Evolutionary conservation across 495 filamentous ascomycete species (phyloP).

Genomic region (Penicillium antarcticum): DNA sequence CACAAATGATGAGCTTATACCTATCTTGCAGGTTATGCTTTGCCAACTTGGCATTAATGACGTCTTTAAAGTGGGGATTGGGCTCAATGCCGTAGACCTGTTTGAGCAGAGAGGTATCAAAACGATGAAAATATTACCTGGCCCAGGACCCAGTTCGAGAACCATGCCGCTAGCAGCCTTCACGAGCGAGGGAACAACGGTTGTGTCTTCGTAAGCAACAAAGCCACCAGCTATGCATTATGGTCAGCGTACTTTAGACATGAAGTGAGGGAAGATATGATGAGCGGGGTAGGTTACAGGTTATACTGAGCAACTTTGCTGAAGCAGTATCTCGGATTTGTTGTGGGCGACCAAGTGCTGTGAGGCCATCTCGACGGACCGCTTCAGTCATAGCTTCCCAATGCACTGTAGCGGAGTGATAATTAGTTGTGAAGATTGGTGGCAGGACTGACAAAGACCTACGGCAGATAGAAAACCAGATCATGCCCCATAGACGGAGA

Average conservation of each 20-base stretch:
- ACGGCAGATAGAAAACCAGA: constrained; percentile 22
- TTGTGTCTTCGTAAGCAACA: constrained; percentile 39
- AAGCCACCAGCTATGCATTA: constrained; percentile 18
- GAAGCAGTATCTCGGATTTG: constrained; percentile 19
- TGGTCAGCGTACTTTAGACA: constrained; percentile 2
- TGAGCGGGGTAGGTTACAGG: constrained; percentile 8
- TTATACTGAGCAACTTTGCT: constrained; percentile 18
- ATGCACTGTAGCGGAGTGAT: constrained; percentile 13
- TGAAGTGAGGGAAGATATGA: neutral
- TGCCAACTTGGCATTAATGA: constrained; percentile 19
- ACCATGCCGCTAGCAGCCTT: constrained; percentile 32
- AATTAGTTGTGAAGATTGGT: neutral
- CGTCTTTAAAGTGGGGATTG: constrained; percentile 24
- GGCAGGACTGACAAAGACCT: neutral
- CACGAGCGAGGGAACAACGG: constrained; percentile 39
- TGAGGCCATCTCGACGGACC: constrained; percentile 17
- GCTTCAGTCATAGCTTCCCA: constrained; percentile 18
- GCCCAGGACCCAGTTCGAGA: constrained; percentile 49
- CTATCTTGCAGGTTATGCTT: constrained; percentile 27
- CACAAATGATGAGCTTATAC: constrained; percentile 35
- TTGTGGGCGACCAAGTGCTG: constrained; percentile 8
- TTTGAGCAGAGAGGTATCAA: constrained; percentile 27
- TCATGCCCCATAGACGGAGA: constrained; percentile 13
- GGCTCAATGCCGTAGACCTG: constrained; percentile 46
- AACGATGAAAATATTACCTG: constrained; percentile 44